Evolutionary conservation across 148 eudicot genomes (phyloP).

Genomic region (Camellia japonica): DNA sequence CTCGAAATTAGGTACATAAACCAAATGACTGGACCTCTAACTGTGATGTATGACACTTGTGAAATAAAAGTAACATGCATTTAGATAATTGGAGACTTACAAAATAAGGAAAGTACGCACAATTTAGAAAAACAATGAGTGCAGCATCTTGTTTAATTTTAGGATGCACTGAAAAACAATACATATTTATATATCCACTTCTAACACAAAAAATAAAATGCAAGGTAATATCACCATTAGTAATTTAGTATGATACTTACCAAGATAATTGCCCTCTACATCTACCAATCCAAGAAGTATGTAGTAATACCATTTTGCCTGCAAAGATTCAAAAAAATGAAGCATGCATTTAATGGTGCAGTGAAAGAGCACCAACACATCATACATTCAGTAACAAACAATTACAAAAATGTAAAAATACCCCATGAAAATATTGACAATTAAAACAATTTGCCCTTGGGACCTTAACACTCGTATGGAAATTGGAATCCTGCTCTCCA

Average conservation of each 20-base stretch:
- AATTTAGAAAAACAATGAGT: neutral
- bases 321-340: conserved; percentile 26
- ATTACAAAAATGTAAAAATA: neutral
- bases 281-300: conserved; percentile 73
- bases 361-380: neutral
- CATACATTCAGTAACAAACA: neutral
- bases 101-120: neutral
- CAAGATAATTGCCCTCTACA: conserved; percentile 87
- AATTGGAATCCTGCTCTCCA: neutral
- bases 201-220: conserved; percentile 6
- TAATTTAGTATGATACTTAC: conserved; percentile 28
- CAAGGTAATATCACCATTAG: neutral
- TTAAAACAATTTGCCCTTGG: neutral
- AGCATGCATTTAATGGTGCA: neutral
- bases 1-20: neutral
- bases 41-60: neutral
- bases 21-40: neutral
- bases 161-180: neutral
- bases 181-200: neutral
- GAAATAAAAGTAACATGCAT: neutral
- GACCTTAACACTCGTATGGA: neutral
- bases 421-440: neutral
- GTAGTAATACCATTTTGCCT: conserved; percentile 92
- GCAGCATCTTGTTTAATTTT: neutral
- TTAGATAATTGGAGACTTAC: neutral